These are phyloP conservation scores for Penicillium nordicum DNA, from an alignment of 2,329 filamentous ascomycete species.

Conservation along the genomic window DNA sequence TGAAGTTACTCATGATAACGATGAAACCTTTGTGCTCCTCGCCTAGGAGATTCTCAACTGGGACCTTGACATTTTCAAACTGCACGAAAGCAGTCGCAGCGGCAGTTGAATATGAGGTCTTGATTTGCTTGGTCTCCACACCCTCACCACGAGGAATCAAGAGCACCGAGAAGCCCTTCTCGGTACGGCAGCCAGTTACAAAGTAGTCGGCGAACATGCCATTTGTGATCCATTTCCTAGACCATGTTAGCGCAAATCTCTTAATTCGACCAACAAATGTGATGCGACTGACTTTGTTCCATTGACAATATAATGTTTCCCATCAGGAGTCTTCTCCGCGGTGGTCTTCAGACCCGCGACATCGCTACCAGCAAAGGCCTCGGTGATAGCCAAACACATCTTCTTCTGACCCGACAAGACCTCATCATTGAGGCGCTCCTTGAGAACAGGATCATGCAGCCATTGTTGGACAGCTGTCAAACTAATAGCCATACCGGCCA, in stretches of 20 bases:
- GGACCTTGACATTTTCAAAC: constrained; percentile 83
- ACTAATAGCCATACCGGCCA: constrained; percentile 81
- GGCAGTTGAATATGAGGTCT: constrained; percentile 68
- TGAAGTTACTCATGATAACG: constrained; percentile 83
- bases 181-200: constrained; percentile 73
- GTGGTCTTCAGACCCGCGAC: constrained; percentile 78
- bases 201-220: constrained; percentile 80
- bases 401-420: constrained; percentile 79
- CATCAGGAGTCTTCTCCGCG: constrained; percentile 70
- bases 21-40: constrained; percentile 82
- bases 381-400: constrained; percentile 82
- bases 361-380: constrained; percentile 81
- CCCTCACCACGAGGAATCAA: constrained; percentile 71
- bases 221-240: constrained; percentile 85
- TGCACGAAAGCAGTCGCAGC: constrained; percentile 78
- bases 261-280: background rate
- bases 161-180: constrained; percentile 74
- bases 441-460: constrained; percentile 64
- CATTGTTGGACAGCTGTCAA: constrained; percentile 78
- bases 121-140: constrained; percentile 61
- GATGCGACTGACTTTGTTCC: constrained; percentile 35
- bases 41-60: constrained; percentile 72
- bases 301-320: constrained; percentile 64
- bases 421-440: constrained; percentile 65
- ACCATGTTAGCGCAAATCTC: constrained; percentile 26